phyloP scores from a whole-genome alignment of 2,329 filamentous ascomycete species.

The Monosporascus sp. region DNA sequence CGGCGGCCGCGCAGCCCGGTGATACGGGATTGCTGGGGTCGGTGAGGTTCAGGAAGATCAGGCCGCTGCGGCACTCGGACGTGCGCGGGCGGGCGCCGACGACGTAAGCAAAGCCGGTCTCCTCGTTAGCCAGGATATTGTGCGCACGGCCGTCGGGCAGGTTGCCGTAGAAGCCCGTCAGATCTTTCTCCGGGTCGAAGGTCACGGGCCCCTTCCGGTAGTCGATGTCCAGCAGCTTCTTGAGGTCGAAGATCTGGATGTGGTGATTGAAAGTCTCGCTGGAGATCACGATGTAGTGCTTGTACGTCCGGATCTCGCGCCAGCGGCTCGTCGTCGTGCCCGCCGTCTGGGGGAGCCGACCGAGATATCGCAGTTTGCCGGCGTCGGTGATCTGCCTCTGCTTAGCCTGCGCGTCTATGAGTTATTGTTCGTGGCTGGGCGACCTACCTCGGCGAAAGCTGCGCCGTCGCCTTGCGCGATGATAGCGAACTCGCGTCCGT shows the following conservation, averaged over 20 bases:
- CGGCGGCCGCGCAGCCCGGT: constrained; percentile 49
- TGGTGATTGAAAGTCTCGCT: constrained; percentile 44
- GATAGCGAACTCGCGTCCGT: constrained; percentile 49
- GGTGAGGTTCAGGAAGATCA: constrained; percentile 55
- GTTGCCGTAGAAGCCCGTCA: constrained; percentile 32
- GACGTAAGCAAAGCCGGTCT: constrained; percentile 41
- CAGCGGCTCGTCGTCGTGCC: constrained; percentile 40
- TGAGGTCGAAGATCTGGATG: constrained; percentile 60
- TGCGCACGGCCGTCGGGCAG: constrained; percentile 39
- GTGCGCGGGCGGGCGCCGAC: constrained; percentile 34
- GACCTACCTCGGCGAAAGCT: constrained; percentile 47
- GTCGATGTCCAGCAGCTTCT: constrained; percentile 46
- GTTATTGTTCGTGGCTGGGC: constrained; percentile 1
- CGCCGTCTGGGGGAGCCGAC: constrained; percentile 43
- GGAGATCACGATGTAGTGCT: constrained; percentile 33
- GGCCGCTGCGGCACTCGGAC: constrained; percentile 43
- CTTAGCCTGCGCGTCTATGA: too few relatives aligned
- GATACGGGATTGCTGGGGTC: constrained; percentile 47
- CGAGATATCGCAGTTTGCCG: constrained; percentile 48
- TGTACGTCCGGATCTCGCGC: constrained; percentile 45
- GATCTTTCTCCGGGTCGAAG: constrained; percentile 38
- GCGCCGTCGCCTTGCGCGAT: constrained; percentile 50
- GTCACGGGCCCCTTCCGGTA: constrained; percentile 32
- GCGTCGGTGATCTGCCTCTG: constrained; percentile 11
- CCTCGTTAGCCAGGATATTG: constrained; percentile 43